Evolutionary conservation across 768 basidiomycete species (phyloP).

Genomic region (Boletus eberwhitei): DNA sequence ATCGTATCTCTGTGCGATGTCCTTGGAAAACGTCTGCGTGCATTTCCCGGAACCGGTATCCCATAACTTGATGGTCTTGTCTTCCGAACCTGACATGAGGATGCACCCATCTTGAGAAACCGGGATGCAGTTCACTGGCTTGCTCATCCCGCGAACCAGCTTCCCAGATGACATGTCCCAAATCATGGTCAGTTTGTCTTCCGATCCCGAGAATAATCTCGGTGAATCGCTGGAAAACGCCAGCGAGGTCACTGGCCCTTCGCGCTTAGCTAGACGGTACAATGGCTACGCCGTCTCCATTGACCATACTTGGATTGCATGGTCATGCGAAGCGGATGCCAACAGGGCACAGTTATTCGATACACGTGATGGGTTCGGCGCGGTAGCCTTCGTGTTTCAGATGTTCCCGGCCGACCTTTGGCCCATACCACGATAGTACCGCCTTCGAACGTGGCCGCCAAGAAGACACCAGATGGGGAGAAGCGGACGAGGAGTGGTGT

Average conservation of each 20-base stretch:
- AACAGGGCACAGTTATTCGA: constrained; percentile 17
- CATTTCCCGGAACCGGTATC: constrained; percentile 16
- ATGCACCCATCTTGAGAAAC: constrained; percentile 18
- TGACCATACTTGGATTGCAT: constrained; percentile 23
- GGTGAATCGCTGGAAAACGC: constrained; percentile 21
- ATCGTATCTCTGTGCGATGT: constrained; percentile 9
- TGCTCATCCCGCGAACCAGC: constrained; percentile 13
- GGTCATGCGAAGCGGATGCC: constrained; percentile 20
- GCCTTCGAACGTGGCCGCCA: constrained; percentile 17
- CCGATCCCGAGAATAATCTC: constrained; percentile 21
- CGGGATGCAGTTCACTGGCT: constrained; percentile 12
- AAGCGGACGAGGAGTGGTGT: constrained; percentile 15
- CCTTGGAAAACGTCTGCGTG: constrained; percentile 11
- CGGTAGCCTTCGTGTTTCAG: constrained; percentile 15
- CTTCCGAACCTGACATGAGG: constrained; percentile 24
- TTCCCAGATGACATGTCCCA: constrained; percentile 22
- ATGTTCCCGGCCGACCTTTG: constrained; percentile 16
- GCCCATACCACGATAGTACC: constrained; percentile 20
- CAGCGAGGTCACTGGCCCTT: constrained; percentile 16
- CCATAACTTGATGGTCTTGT: constrained; percentile 26
- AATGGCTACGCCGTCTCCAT: constrained; percentile 10
- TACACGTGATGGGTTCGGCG: constrained; percentile 10
- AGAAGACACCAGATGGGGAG: constrained; percentile 17
- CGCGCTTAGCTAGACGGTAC: constrained; percentile 12
- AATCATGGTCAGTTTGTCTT: constrained; percentile 20